phyloP scores from a whole-genome alignment of 139 green algal species.

The Nannochloris sp. region DNA sequence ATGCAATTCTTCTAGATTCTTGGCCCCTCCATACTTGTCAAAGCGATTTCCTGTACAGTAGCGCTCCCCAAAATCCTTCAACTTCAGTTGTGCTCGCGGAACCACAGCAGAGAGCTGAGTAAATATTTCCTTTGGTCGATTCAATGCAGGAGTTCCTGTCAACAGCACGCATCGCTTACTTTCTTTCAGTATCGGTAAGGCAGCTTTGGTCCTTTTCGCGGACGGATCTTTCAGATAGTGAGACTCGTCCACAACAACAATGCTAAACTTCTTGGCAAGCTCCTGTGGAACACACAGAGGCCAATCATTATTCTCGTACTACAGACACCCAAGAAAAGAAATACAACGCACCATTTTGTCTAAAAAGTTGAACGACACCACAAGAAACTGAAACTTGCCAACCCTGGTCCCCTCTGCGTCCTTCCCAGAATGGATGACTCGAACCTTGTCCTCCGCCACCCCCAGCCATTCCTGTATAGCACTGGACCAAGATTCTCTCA shows the following conservation, averaged over 20 bases:
- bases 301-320: not conserved
- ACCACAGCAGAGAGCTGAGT: constrained; percentile 53
- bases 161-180: constrained; percentile 56
- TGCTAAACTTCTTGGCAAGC: constrained; percentile 1
- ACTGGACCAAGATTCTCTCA: constrained; percentile 61
- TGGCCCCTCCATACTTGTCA: constrained; percentile 40
- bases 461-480: constrained; percentile 56
- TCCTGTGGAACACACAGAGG: constrained; percentile 15
- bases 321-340: not conserved
- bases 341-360: constrained; percentile 44
- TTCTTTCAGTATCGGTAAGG: constrained; percentile 49
- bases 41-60: constrained; percentile 48
- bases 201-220: constrained; percentile 47
- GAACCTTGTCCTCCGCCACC: constrained; percentile 32
- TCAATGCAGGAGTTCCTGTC: constrained; percentile 66
- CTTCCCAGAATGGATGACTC: constrained; percentile 28
- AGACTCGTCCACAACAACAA: constrained; percentile 50
- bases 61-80: constrained; percentile 65
- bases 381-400: constrained; percentile 29
- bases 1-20: constrained; percentile 76
- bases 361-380: constrained; percentile 86
- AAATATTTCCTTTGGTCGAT: constrained; percentile 63
- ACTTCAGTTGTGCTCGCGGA: constrained; percentile 47
- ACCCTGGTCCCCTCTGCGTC: constrained; percentile 6
- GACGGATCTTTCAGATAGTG: constrained; percentile 62